A percentile compares a stretch with the other conserved stretches of the same genome.
These are phyloP conservation scores for Phaeosphaeriaceae sp. DNA, from an alignment of 2,329 filamentous ascomycete species.

Conservation along the genomic window DNA sequence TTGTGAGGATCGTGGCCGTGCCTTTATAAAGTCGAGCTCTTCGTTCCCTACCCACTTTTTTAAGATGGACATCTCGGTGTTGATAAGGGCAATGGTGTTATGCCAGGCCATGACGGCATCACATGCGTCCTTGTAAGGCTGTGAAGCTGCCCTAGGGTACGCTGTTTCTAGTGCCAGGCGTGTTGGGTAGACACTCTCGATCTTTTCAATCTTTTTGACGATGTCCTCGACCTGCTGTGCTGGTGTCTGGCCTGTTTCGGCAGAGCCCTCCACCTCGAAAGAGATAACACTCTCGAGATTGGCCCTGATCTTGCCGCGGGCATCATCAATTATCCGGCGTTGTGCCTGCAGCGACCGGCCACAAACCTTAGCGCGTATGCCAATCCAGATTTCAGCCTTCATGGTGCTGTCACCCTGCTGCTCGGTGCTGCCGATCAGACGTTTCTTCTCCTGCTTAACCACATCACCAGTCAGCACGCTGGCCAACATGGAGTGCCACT, in stretches of 20 bases:
- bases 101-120: conserved; percentile 94
- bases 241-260: conserved; percentile 86
- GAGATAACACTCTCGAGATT: conserved; percentile 86
- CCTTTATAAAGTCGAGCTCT: conserved; percentile 86
- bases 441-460: conserved; percentile 96
- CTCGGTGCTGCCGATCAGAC: conserved; percentile 81
- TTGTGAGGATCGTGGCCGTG: conserved; percentile 70
- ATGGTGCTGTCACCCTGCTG: conserved; percentile 73
- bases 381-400: conserved; percentile 82
- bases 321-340: conserved; percentile 85
- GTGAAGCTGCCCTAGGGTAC: conserved; percentile 78
- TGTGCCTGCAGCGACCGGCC: conserved; percentile 86
- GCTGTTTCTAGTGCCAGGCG: conserved; percentile 74
- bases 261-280: conserved; percentile 93
- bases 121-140: conserved; percentile 79
- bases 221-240: conserved; percentile 89
- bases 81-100: conserved; percentile 96
- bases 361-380: conserved; percentile 81
- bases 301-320: conserved; percentile 73
- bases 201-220: conserved; percentile 87
- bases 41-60: conserved; percentile 98
- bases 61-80: conserved; percentile 87
- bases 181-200: conserved; percentile 84
- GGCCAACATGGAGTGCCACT: conserved; percentile 98
- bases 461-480: conserved; percentile 96